Evolutionary conservation across 768 basidiomycete species (phyloP), one percentile per base, ranked within the genome.

Genomic region (Podaxis sp.): DNA sequence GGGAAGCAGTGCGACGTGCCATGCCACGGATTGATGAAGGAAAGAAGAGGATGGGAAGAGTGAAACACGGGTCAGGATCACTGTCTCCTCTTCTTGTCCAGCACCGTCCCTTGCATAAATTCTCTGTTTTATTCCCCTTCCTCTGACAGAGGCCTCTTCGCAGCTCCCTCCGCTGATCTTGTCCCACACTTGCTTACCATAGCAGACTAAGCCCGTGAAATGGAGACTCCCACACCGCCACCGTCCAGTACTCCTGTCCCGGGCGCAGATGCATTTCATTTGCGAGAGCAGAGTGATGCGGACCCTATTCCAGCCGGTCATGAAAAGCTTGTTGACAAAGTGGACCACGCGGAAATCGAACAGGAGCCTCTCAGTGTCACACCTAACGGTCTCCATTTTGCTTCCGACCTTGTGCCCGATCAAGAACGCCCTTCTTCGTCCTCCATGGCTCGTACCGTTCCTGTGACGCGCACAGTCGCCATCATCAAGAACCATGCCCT

Each of bases 401-500:
- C 15, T 7, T 46, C 44, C 19, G 44, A 46, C 19, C 44, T 15
- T 9, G 33, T 33, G 33, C 33, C 33, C n/a, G n/a, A 44, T 12
- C 59, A 53, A 19, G 24, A 61, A 8, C 52, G 3, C 17, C 15
- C 17, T 22, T 22, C 40, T 13, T 57, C 57, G 26, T 55, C 55
- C 40, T 38, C 48, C 48, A 64, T 63, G 61, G 24, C 59, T 28
- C 52, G 52, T 19, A 22, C 52, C 2, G 67, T 64, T 52, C 66
- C 74, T 38, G 65, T 76, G n/a, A 83, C 83, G 48, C 82, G 92
- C 59, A 92, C 92, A 0, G 86, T 93, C 56, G 92, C 90, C 17
- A 90, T 93, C 65, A 92, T 94, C 81, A 94, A 93, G 76, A 82
- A 82, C 30, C 87, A 92, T 78, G 91, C 92, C 0, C 76, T 93